Evolutionary conservation across 2,329 filamentous ascomycete genomes (phyloP).

Genomic region (Macrophomina tecta): DNA sequence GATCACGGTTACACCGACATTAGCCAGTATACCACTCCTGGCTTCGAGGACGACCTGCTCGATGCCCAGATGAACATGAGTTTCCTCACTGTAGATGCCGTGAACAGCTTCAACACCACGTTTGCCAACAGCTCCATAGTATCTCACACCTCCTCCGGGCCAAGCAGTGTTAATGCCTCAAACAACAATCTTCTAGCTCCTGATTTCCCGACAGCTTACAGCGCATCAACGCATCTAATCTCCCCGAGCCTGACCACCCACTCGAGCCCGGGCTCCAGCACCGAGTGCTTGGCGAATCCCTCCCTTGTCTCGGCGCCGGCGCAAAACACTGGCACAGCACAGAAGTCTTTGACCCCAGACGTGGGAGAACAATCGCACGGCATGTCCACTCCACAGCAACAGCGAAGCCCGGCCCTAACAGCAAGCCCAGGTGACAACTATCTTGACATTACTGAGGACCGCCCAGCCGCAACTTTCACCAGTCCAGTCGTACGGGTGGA

Average conservation of each 20-base stretch:
- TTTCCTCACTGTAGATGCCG: conserved; percentile 10
- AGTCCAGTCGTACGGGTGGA: conserved; percentile 49
- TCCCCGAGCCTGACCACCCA: conserved; percentile 45
- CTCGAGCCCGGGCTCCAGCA: conserved; percentile 42
- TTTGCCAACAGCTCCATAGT: neutral
- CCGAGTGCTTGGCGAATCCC: conserved; percentile 14
- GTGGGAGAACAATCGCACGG: neutral
- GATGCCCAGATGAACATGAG: conserved; percentile 1
- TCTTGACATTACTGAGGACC: conserved; percentile 38
- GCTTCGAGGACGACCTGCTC: conserved; percentile 30
- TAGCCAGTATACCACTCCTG: conserved; percentile 42
- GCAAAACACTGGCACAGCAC: neutral
- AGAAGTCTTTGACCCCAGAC: conserved; percentile 6
- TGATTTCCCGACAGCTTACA: conserved; percentile 17
- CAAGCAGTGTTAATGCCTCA: conserved; percentile 16
- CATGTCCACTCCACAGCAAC: conserved; percentile 33
- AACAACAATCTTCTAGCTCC: conserved; percentile 22
- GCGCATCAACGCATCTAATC: conserved; percentile 39
- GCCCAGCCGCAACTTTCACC: conserved; percentile 38
- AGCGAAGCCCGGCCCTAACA: conserved; percentile 46
- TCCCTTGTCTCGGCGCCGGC: conserved; percentile 11
- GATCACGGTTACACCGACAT: conserved; percentile 41
- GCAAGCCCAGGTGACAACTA: conserved; percentile 42
- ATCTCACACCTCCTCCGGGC: conserved; percentile 9
- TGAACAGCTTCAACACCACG: conserved; percentile 8